Evolutionary conservation across 805 yeast genomes (phyloP).

Genomic region (Cyberlindnera mycetangii): DNA sequence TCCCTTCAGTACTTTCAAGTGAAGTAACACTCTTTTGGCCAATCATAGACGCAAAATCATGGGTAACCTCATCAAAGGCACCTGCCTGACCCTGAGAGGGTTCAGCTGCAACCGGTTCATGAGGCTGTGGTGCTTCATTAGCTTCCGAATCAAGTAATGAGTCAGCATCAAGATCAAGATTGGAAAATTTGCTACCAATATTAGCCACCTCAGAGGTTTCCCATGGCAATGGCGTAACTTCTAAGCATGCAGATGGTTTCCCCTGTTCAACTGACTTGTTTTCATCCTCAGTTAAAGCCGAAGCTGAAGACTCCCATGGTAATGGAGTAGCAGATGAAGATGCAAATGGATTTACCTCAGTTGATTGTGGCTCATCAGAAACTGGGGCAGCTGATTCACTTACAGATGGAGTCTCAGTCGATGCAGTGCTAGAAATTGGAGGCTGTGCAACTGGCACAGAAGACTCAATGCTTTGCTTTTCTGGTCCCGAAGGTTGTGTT

Average conservation of each 20-base stretch:
- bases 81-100: background rate
- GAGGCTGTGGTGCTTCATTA: background rate
- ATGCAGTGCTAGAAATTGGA: background rate
- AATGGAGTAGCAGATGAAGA: background rate
- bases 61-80: constrained; percentile 5
- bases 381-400: background rate
- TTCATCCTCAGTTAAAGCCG: constrained; percentile 5
- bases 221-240: background rate
- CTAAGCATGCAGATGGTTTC: background rate
- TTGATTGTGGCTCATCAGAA: background rate
- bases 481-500: background rate
- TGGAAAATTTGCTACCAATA: constrained; percentile 4
- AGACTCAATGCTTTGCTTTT: too few species aligned
- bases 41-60: constrained; percentile 4
- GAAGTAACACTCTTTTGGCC: background rate
- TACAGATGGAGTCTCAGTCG: background rate
- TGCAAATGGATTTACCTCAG: background rate
- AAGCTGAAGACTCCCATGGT: constrained; percentile 3
- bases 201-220: background rate
- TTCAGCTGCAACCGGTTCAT: background rate
- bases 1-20: constrained; percentile 33
- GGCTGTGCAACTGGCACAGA: background rate
- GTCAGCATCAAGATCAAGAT: constrained; percentile 18
- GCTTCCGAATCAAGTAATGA: constrained; percentile 11
- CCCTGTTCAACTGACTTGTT: background rate